Evolutionary conservation across 352 stramenopile species (phyloP).

Genomic region (Phytopythium litorale): DNA sequence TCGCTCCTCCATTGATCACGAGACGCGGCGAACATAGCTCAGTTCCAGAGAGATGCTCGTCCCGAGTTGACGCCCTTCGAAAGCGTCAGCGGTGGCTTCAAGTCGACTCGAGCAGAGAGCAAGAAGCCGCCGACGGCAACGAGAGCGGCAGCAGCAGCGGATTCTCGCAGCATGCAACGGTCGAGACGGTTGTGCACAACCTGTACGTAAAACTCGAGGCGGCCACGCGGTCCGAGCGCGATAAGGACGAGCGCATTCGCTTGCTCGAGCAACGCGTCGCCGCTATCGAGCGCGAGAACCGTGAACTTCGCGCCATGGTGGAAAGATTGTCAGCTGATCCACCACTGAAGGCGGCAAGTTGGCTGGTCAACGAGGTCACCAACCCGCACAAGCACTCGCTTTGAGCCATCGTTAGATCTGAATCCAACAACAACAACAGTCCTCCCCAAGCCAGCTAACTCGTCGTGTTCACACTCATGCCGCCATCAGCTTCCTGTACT

Average conservation of each 20-base stretch:
- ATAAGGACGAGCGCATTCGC: constrained; percentile 17
- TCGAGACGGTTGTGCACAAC: constrained; percentile 29
- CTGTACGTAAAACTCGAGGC: constrained; percentile 22
- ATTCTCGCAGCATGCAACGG: constrained; percentile 18
- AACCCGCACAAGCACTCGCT: neutral
- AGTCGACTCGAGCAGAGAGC: neutral
- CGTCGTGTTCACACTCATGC: constrained; percentile 8
- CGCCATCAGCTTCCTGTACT: constrained; percentile 54
- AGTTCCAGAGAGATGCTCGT: too few species aligned
- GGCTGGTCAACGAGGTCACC: neutral
- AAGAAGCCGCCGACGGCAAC: constrained; percentile 3
- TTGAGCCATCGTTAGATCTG: neutral
- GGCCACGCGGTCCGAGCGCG: neutral
- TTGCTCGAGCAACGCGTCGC: constrained; percentile 20
- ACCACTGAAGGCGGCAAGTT: neutral
- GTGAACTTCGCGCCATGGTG: neutral
- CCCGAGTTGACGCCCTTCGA: neutral
- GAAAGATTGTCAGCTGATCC: neutral
- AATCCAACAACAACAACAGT: neutral
- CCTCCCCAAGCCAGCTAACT: neutral
- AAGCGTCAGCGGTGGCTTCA: neutral
- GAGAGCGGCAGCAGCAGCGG: constrained; percentile 10
- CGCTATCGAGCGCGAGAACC: constrained; percentile 16
- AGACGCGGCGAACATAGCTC: neutral
- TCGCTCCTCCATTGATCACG: neutral